Base-by-base conservation (phyloP, 2,329 filamentous ascomycete genomes). In the Penicillium sp. region DNA sequence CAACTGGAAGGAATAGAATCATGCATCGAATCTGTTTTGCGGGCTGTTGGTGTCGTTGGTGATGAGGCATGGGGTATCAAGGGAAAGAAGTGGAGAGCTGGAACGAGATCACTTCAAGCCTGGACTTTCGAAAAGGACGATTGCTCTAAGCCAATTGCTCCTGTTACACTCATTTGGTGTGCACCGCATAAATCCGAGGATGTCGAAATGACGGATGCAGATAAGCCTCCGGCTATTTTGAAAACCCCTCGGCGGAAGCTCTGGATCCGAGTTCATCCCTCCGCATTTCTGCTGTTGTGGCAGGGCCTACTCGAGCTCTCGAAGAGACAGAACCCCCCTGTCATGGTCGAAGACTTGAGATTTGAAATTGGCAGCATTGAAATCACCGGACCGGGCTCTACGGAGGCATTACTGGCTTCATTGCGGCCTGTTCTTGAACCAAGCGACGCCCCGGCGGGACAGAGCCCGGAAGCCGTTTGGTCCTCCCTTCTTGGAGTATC, bases 181-280 rank as follows among this genome's bases (percentile, higher is more conserved):
- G 80, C 82, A 0, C 63, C 57, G 55, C 61, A 18, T 27, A 65
- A 55, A 18, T 24, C 53, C 5, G 66, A 70, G 45, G 68, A 72
- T 50, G 63, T 70, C 35, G 66, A 72, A 48, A 74, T 74, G 72
- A 50, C 58, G 7, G 66, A 70, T 59, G 62, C 57, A 16, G 61
- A 54, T 46, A 49, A 57, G 27, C 10, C 38, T 8, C 57, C 54
- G 18, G 11, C 57, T 13, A 46, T 52, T 35, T 54, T 49, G 18
- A 66, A 62, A 72, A 69, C 70, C 51, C 53, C 65, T 20, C 79
- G 75, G 61, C 76, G 78, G 45, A 80, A 79, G 55, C 67, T 89
- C 0, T 84, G 92, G 50, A 71, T 96, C 46, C 81, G 92, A 48
- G 75, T 92, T 1, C 92, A 97, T 68, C 94, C 94, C 2, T 87